phyloP scores from a whole-genome alignment of 441 rosid genomes.

The Arabidopsis hybrid region DNA sequence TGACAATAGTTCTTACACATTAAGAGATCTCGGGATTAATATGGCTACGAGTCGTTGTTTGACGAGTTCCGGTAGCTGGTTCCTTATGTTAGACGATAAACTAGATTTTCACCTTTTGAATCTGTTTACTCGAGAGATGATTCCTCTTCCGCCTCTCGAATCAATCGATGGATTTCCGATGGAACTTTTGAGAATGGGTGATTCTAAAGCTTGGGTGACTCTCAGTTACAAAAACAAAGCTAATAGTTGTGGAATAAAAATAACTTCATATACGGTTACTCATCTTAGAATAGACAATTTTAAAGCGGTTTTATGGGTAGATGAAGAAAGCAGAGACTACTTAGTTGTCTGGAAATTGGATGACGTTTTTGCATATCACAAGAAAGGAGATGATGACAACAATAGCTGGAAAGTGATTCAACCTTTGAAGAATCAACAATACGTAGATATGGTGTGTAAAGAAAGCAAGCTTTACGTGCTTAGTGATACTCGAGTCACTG shows the following conservation, averaged over 20 bases:
- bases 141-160: background rate
- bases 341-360: background rate
- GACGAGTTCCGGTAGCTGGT: background rate
- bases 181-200: background rate
- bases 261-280: background rate
- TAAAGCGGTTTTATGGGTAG: background rate
- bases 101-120: background rate
- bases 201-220: background rate
- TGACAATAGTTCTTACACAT: background rate
- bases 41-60: background rate
- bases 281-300: background rate
- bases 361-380: background rate
- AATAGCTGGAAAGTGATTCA: background rate
- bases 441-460: background rate
- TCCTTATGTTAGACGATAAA: background rate
- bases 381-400: background rate
- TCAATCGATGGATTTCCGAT: too few species aligned
- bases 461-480: constrained; percentile 16
- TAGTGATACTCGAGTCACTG: background rate
- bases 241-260: too few species aligned
- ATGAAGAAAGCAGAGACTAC: constrained; percentile 4
- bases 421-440: background rate
- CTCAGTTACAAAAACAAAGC: background rate
- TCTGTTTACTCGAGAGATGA: background rate
- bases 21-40: background rate